Evolutionary conservation across 192 early-diverging fungal species (phyloP).

Genomic region (Funneliformis mosseae): DNA sequence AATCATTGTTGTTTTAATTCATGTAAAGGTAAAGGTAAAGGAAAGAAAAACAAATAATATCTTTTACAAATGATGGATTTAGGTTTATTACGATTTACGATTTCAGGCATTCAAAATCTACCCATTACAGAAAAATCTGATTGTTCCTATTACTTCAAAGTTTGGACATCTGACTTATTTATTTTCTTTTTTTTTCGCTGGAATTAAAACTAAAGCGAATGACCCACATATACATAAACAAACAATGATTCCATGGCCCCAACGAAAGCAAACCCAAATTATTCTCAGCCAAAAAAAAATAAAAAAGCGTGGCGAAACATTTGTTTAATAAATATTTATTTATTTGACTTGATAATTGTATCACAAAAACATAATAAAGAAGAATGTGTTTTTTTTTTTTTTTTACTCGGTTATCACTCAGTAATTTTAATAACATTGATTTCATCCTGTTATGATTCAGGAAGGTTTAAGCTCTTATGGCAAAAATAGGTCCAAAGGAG

Average conservation of each 20-base stretch:
- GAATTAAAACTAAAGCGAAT: not conserved
- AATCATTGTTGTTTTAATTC: no score
- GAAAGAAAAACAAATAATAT: no score
- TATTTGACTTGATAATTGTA: not conserved
- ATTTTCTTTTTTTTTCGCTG: not conserved
- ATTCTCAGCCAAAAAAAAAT: not conserved
- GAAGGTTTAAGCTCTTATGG: no score
- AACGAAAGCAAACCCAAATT: not conserved
- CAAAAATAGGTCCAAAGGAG: no score
- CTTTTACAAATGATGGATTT: no score
- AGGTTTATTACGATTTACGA: not conserved
- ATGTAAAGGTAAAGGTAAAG: no score
- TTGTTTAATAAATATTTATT: not conserved
- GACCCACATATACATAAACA: no score
- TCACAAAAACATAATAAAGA: not conserved
- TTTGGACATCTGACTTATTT: not conserved
- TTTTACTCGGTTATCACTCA: not conserved
- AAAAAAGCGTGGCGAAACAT: not conserved
- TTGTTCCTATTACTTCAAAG: not conserved
- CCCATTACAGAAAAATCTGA: not conserved
- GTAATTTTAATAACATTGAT: not conserved
- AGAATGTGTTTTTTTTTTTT: no score
- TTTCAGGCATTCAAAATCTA: no score
- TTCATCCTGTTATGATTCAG: not conserved
- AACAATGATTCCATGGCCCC: not conserved